phyloP scores from a whole-genome alignment of 352 stramenopile species.

The Globisporangium radiosum region DNA sequence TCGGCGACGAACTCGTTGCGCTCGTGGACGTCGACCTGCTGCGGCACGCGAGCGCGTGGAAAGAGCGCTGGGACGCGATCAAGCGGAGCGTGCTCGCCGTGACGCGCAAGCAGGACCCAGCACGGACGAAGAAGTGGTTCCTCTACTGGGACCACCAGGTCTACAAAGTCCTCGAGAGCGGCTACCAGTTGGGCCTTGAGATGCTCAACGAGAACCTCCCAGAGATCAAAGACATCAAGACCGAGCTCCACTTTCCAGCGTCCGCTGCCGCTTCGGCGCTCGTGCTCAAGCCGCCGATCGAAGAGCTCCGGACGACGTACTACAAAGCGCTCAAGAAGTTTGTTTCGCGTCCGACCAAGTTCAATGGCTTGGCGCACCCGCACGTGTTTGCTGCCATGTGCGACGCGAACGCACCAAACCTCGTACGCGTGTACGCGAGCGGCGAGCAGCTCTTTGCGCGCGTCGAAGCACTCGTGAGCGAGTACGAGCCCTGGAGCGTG shows the following conservation, averaged over 20 bases:
- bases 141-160: slow-evolving; percentile 93
- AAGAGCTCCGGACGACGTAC: slow-evolving; percentile 91
- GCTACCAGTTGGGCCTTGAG: slow-evolving; percentile 92
- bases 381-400: slow-evolving; percentile 88
- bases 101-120: slow-evolving; percentile 71
- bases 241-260: slow-evolving; percentile 61
- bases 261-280: slow-evolving; percentile 27
- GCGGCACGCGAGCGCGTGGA: slow-evolving; percentile 80
- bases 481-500: slow-evolving; percentile 84
- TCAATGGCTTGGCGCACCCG: slow-evolving; percentile 84
- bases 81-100: slow-evolving; percentile 61
- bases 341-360: slow-evolving; percentile 85
- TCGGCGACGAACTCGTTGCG: slow-evolving; percentile 68
- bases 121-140: slow-evolving; percentile 88
- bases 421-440: slow-evolving; percentile 88
- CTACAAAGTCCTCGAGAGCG: slow-evolving; percentile 93
- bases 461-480: slow-evolving; percentile 57
- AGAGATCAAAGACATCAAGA: slow-evolving; percentile 85
- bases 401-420: slow-evolving; percentile 75
- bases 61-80: slow-evolving; percentile 80
- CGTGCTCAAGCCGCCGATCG: slow-evolving; percentile 86
- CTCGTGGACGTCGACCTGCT: slow-evolving; percentile 91
- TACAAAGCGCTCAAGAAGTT: slow-evolving; percentile 96
- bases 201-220: slow-evolving; percentile 91
- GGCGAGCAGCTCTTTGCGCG: slow-evolving; percentile 88